These are phyloP conservation scores for Suillus lakei DNA, from an alignment of 768 basidiomycete genomes.

Conservation along the genomic window DNA sequence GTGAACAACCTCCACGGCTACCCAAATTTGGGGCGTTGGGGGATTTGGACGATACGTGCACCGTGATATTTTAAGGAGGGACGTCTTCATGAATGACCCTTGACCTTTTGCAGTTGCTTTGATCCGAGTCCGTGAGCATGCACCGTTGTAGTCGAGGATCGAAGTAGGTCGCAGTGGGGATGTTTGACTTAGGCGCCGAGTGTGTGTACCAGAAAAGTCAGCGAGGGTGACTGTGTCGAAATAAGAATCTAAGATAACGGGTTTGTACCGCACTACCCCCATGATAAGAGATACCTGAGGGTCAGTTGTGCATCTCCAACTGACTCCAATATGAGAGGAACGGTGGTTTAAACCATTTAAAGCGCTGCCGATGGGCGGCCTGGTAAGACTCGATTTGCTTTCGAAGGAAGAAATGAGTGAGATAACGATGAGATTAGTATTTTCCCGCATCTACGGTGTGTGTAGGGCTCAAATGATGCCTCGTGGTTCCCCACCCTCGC, in stretches of 20 bases:
- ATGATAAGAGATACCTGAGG: not conserved
- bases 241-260: not conserved
- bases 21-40: slow-evolving; percentile 48
- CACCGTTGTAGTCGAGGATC: not conserved
- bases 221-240: not conserved
- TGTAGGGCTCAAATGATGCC: not conserved
- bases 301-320: not conserved
- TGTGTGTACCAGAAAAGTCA: not conserved
- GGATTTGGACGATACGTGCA: slow-evolving; percentile 47
- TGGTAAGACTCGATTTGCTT: not conserved
- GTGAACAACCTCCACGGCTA: slow-evolving; percentile 29
- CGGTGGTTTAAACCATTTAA: not conserved
- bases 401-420: not conserved
- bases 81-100: slow-evolving; percentile 19
- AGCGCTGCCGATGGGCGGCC: not conserved
- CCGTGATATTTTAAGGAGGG: slow-evolving; percentile 43
- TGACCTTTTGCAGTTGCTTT: not conserved
- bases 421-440: not conserved
- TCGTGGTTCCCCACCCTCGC: not conserved
- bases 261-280: not conserved
- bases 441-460: not conserved
- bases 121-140: not conserved
- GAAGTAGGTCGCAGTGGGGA: not conserved
- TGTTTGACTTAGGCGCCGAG: not conserved
- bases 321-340: not conserved